These are phyloP conservation scores for Aspergillus bombycis DNA, from an alignment of 2,329 filamentous ascomycete species.

Conservation along the genomic window DNA sequence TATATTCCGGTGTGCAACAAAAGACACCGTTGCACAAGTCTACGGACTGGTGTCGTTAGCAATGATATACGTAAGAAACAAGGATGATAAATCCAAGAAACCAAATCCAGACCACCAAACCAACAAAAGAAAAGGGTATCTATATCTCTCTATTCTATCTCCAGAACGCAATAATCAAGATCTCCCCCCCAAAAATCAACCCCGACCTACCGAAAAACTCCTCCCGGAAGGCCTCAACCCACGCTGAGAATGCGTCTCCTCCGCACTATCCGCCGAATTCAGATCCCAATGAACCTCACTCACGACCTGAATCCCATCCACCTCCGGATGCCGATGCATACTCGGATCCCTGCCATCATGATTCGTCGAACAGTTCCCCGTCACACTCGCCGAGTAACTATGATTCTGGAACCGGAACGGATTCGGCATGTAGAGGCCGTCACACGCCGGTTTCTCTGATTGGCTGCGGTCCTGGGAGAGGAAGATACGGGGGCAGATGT, in stretches of 20 bases:
- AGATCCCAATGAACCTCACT: slow-evolving; percentile 31
- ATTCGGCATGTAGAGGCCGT: slow-evolving; percentile 4
- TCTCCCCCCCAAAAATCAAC: background rate
- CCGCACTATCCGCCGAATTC: slow-evolving; percentile 10
- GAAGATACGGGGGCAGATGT: slow-evolving; percentile 29
- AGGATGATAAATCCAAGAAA: background rate
- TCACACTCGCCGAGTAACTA: slow-evolving; percentile 31
- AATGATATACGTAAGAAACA: background rate
- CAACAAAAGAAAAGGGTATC: too few relatives aligned
- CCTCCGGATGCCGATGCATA: slow-evolving; percentile 2
- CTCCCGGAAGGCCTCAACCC: background rate
- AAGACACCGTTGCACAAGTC: background rate
- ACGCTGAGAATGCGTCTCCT: background rate
- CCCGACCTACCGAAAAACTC: background rate
- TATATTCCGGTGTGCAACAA: background rate
- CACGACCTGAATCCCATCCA: slow-evolving; percentile 33
- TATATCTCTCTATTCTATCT: background rate
- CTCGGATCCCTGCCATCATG: slow-evolving; percentile 12
- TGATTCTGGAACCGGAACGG: slow-evolving; percentile 16
- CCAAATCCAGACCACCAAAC: too few relatives aligned
- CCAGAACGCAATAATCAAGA: background rate
- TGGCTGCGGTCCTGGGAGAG: slow-evolving; percentile 18
- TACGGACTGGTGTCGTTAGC: background rate
- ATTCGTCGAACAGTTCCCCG: slow-evolving; percentile 23
- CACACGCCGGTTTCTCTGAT: slow-evolving; percentile 17